These are phyloP conservation scores for Torulaspora microellipsoides DNA, from an alignment of 805 yeast genomes.

Conservation along the genomic window DNA sequence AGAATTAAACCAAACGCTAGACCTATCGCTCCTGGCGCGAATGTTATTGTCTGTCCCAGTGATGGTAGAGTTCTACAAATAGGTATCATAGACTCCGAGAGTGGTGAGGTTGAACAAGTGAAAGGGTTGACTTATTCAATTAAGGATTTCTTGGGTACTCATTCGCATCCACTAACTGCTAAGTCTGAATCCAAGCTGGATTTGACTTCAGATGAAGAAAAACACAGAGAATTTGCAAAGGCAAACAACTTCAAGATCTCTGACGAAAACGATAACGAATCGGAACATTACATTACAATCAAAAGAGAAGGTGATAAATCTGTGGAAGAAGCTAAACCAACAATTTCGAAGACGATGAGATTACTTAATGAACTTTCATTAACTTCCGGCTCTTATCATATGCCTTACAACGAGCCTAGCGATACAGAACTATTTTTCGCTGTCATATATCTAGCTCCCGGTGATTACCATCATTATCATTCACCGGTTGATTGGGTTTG, in stretches of 20 bases:
- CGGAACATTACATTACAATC: constrained; percentile 39
- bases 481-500: constrained; percentile 97
- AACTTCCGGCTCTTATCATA: constrained; percentile 16
- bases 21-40: constrained; percentile 61
- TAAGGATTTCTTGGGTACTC: constrained; percentile 76
- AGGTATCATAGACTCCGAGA: constrained; percentile 60
- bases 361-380: constrained; percentile 35
- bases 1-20: constrained; percentile 71
- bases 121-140: constrained; percentile 93
- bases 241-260: constrained; percentile 57
- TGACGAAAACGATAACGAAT: constrained; percentile 6
- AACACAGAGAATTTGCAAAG: constrained; percentile 69
- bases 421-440: constrained; percentile 72
- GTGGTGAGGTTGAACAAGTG: constrained; percentile 92
- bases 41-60: constrained; percentile 75
- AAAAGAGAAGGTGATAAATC: constrained; percentile 69
- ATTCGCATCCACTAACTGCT: constrained; percentile 34
- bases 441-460: constrained; percentile 94
- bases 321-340: constrained; percentile 32
- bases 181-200: constrained; percentile 25
- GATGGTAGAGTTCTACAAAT: constrained; percentile 88
- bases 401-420: constrained; percentile 26
- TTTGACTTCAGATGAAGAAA: constrained; percentile 40
- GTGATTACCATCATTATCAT: constrained; percentile 96
- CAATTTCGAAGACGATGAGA: constrained; percentile 34